Evolutionary conservation across 1,284 basidiomycete genomes (phyloP).

Genomic region (Rhodofomes roseus): DNA sequence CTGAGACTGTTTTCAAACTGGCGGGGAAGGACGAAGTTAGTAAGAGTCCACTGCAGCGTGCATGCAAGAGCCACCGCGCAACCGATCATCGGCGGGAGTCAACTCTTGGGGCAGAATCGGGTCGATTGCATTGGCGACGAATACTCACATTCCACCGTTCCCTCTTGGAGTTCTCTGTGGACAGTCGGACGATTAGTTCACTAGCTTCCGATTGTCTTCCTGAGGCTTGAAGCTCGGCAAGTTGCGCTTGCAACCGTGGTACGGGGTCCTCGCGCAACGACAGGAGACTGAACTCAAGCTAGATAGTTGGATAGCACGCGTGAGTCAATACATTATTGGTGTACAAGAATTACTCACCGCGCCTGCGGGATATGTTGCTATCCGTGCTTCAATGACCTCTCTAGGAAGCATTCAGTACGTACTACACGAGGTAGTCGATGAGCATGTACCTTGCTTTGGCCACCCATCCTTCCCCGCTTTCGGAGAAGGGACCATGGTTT

Average conservation of each 20-base stretch:
- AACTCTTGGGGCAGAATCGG: too few species aligned
- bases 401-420: slow-evolving; percentile 30
- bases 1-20: slow-evolving; percentile 83
- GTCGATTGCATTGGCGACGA: too few species aligned
- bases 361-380: slow-evolving; percentile 82
- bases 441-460: slow-evolving; percentile 62
- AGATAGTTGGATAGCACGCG: neutral
- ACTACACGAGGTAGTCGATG: neutral
- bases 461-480: slow-evolving; percentile 76
- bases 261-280: slow-evolving; percentile 80
- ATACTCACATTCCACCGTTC: slow-evolving; percentile 79
- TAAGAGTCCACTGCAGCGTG: too few species aligned
- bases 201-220: slow-evolving; percentile 44
- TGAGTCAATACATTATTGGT: neutral
- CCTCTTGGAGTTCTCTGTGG: slow-evolving; percentile 76
- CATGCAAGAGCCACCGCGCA: too few species aligned
- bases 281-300: slow-evolving; percentile 91
- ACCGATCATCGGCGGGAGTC: too few species aligned
- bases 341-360: slow-evolving; percentile 51
- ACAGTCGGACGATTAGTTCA: slow-evolving; percentile 58
- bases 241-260: slow-evolving; percentile 57
- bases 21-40: neutral
- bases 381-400: slow-evolving; percentile 81
- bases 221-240: slow-evolving; percentile 43
- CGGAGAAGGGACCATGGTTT: slow-evolving; percentile 70